phyloP scores from a whole-genome alignment of 2,329 filamentous ascomycete species.

The Hymenoscyphus fructigenus region DNA sequence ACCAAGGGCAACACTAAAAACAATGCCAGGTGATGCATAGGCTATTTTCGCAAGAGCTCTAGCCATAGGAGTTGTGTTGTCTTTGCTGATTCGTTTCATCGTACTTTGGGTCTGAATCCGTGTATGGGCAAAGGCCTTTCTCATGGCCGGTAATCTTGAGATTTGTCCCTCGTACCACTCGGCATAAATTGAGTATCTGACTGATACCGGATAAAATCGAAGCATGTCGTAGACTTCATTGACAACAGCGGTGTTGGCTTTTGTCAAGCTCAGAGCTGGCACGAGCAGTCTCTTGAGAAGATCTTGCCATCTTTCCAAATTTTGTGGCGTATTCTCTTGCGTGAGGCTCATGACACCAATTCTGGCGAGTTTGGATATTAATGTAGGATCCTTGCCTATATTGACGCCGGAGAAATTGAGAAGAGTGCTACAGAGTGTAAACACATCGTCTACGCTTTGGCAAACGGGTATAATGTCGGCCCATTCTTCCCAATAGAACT shows the following conservation, averaged over 20 bases:
- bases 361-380: slow-evolving; percentile 79
- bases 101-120: slow-evolving; percentile 78
- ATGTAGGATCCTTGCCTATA: slow-evolving; percentile 77
- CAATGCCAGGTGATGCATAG: slow-evolving; percentile 83
- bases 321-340: slow-evolving; percentile 67
- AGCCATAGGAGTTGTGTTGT: slow-evolving; percentile 83
- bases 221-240: slow-evolving; percentile 86
- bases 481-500: slow-evolving; percentile 98
- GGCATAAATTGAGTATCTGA: slow-evolving; percentile 84
- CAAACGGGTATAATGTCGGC: slow-evolving; percentile 89
- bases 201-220: slow-evolving; percentile 71
- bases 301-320: slow-evolving; percentile 78
- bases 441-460: slow-evolving; percentile 86
- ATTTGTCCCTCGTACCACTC: slow-evolving; percentile 86
- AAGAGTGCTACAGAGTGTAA: slow-evolving; percentile 80
- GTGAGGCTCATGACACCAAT: slow-evolving; percentile 77
- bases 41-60: slow-evolving; percentile 89
- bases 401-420: slow-evolving; percentile 84
- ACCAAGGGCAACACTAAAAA: slow-evolving; percentile 83
- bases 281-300: slow-evolving; percentile 82
- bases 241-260: slow-evolving; percentile 77
- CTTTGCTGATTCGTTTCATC: slow-evolving; percentile 85
- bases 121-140: slow-evolving; percentile 73
- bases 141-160: slow-evolving; percentile 75
- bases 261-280: slow-evolving; percentile 82